phyloP scores from a whole-genome alignment of 2,329 filamentous ascomycete genomes.

The Talaromyces sp. region DNA sequence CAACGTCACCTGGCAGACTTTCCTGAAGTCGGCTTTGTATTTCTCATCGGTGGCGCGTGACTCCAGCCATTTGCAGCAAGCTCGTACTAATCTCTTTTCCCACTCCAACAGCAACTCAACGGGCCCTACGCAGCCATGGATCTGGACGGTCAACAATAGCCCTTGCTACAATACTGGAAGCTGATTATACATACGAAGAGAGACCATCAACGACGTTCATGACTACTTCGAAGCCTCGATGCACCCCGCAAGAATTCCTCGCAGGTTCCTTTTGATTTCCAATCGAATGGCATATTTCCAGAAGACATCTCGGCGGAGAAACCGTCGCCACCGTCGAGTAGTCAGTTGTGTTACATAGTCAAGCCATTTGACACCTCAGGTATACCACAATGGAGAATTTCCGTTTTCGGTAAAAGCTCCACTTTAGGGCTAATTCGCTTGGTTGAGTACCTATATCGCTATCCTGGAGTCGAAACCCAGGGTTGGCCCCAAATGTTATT shows the following conservation, averaged over 20 bases:
- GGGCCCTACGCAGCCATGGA: neutral
- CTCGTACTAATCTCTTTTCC: neutral
- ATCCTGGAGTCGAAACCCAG: neutral
- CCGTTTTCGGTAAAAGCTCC: neutral
- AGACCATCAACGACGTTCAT: neutral
- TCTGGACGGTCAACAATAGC: neutral
- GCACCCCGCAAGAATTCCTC: neutral
- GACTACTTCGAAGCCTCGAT: neutral
- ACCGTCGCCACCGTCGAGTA: neutral
- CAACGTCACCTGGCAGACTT: slow-evolving; percentile 21
- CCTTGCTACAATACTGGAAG: neutral
- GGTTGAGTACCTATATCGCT: neutral
- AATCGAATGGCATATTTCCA: neutral
- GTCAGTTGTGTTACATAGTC: neutral
- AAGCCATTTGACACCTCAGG: neutral
- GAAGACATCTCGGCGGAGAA: neutral
- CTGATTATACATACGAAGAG: neutral
- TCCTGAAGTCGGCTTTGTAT: too few species aligned
- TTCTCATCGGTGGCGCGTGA: too few species aligned
- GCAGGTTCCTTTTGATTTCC: neutral
- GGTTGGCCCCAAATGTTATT: neutral
- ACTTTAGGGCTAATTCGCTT: neutral
- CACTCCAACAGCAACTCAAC: neutral
- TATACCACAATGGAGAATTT: neutral
- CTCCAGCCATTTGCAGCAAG: slow-evolving; percentile 6